A percentile compares a stretch with the other conserved stretches of the same genome.
These are phyloP conservation scores for Barnettozyma pratensis DNA, from an alignment of 805 yeast species.

Conservation along the genomic window DNA sequence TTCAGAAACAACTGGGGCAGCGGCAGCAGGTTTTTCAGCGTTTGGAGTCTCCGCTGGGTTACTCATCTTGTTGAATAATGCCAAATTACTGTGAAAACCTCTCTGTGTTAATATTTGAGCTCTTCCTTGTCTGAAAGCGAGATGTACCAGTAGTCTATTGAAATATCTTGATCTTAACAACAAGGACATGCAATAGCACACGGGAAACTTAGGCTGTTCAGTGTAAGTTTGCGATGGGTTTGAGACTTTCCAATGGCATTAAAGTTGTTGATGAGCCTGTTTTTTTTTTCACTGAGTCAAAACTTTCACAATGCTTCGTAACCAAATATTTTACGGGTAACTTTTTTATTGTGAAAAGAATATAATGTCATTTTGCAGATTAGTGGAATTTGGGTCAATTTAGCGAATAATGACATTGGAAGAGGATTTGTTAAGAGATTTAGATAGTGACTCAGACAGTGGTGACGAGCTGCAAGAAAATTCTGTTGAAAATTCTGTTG, in stretches of 20 bases:
- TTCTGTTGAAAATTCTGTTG: neutral
- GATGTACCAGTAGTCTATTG: slow-evolving; percentile 1
- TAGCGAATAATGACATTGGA: slow-evolving; percentile 15
- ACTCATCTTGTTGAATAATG: slow-evolving; percentile 12
- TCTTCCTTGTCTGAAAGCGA: slow-evolving; percentile 4
- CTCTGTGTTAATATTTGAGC: neutral
- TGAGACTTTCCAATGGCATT: too few species aligned
- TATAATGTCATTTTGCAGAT: neutral
- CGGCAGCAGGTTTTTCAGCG: slow-evolving; percentile 10
- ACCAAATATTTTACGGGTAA: neutral
- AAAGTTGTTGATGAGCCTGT: too few species aligned
- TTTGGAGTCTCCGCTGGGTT: slow-evolving; percentile 11
- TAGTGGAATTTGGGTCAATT: neutral
- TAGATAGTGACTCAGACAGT: slow-evolving; percentile 23
- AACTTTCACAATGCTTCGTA: too few species aligned
- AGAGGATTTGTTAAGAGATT: slow-evolving; percentile 27
- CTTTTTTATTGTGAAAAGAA: neutral
- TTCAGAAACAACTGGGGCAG: slow-evolving; percentile 10
- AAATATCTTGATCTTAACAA: slow-evolving; percentile 2
- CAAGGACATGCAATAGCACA: slow-evolving; percentile 13
- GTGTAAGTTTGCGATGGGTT: neutral
- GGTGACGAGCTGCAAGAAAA: neutral
- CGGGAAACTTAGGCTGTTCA: neutral
- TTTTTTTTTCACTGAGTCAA: too few species aligned
- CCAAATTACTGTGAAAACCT: slow-evolving; percentile 5